Conservation (phyloP, 148 eudicot genomes). For the Talinum fruticosum region DNA sequence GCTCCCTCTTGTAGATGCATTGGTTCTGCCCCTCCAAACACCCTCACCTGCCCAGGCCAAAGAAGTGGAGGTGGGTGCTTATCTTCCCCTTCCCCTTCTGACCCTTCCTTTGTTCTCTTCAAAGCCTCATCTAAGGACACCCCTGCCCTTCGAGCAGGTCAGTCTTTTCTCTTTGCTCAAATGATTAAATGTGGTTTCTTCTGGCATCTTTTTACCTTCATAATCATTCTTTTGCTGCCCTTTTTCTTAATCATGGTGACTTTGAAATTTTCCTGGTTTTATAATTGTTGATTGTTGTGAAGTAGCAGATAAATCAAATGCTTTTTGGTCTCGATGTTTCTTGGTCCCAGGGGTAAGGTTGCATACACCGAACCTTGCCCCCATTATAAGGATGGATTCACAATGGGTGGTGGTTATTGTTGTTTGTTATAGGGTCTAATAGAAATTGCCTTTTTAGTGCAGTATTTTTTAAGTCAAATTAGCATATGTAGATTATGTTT, state of each 20-base stretch:
- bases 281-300: not conserved
- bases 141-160: constrained; percentile 99
- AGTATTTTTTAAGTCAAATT: no score
- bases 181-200: not conserved
- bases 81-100: constrained; percentile 55
- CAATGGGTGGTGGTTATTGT: no score
- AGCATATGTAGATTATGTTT: not conserved
- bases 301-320: not conserved
- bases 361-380: no score
- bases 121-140: constrained; percentile 87
- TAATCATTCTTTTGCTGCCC: not conserved
- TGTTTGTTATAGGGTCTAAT: no score
- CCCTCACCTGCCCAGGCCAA: constrained; percentile 42
- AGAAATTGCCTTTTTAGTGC: no score
- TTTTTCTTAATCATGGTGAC: not conserved
- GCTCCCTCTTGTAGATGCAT: constrained; percentile 25
- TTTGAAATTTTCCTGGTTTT: not conserved
- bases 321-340: not conserved
- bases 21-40: not conserved
- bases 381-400: no score
- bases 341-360: no score
- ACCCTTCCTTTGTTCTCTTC: constrained; percentile 84
- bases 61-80: constrained; percentile 79
- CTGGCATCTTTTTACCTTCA: not conserved
- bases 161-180: not conserved